These are phyloP conservation scores for Botrytis sinoallii DNA, from an alignment of 2,329 filamentous ascomycete genomes.

Conservation along the genomic window DNA sequence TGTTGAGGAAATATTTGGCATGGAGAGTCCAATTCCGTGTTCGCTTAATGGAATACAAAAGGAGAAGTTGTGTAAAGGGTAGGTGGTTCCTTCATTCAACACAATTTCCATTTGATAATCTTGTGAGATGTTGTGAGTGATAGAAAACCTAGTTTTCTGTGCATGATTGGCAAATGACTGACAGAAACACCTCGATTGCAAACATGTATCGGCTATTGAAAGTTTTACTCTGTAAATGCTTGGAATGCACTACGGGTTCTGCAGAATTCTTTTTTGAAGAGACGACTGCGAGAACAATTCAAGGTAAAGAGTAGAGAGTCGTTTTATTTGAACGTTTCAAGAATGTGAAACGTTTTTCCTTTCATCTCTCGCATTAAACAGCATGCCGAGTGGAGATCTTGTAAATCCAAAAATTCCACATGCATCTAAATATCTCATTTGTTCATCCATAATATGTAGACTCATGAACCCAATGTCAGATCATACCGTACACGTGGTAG, in stretches of 20 bases:
- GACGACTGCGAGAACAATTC: not conserved
- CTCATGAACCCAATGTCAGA: not conserved
- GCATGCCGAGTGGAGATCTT: not conserved
- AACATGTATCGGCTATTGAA: not conserved
- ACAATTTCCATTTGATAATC: not conserved
- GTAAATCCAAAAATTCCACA: not conserved
- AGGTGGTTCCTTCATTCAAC: not conserved
- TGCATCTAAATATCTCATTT: not conserved
- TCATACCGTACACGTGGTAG: not conserved
- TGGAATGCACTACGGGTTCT: not conserved
- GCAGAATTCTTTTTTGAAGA: not conserved
- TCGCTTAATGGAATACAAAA: not conserved
- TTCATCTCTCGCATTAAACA: too few relatives aligned
- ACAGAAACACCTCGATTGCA: too few relatives aligned
- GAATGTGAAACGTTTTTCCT: not conserved
- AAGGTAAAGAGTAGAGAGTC: not conserved
- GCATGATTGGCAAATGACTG: too few relatives aligned
- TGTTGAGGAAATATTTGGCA: not conserved
- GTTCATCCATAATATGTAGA: not conserved
- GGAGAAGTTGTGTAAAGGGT: not conserved
- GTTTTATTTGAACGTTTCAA: not conserved
- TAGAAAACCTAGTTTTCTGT: accelerated
- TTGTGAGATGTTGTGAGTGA: not conserved
- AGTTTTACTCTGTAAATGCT: not conserved
- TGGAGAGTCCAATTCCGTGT: not conserved